A percentile compares a stretch with the other conserved stretches of the same genome.
Evolutionary conservation across 768 basidiomycete species (phyloP).

Genomic region (Boletus sp.): DNA sequence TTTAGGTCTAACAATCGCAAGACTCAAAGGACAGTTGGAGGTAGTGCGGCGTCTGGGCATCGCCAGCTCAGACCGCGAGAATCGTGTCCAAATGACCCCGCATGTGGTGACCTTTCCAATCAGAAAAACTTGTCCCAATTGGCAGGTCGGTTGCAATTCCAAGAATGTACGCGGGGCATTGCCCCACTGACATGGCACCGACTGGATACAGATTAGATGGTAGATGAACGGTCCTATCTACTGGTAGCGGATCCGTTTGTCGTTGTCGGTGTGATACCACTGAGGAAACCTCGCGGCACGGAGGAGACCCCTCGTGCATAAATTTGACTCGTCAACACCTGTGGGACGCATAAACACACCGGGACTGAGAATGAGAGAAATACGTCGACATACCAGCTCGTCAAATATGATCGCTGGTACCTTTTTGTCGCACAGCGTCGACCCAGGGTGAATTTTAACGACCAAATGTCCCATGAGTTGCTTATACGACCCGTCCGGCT

Average conservation of each 20-base stretch:
- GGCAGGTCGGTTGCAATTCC: slow-evolving; percentile 2
- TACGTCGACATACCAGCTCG: slow-evolving; percentile 66
- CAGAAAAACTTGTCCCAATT: neutral
- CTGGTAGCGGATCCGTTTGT: slow-evolving; percentile 7
- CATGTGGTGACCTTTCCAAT: no score
- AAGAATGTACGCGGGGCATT: neutral
- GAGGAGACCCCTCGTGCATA: slow-evolving; percentile 92
- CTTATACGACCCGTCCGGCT: slow-evolving; percentile 86
- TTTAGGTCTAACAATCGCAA: neutral
- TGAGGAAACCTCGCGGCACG: slow-evolving; percentile 58
- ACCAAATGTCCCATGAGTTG: slow-evolving; percentile 71
- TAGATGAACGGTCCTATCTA: slow-evolving; percentile 5
- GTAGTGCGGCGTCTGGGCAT: neutral
- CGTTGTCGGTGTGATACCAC: slow-evolving; percentile 12
- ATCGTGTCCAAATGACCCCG: neutral
- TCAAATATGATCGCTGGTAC: slow-evolving; percentile 87
- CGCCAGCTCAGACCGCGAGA: neutral
- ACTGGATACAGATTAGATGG: slow-evolving; percentile 10
- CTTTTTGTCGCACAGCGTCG: slow-evolving; percentile 76
- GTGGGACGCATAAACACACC: slow-evolving; percentile 1
- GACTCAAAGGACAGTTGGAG: neutral
- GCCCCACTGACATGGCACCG: neutral
- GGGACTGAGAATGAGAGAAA: neutral
- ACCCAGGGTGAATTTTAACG: slow-evolving; percentile 91
- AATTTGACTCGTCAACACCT: slow-evolving; percentile 79